Conservation (phyloP, 2,329 filamentous ascomycete species). For the Aspergillus brunneoviolaceus region DNA sequence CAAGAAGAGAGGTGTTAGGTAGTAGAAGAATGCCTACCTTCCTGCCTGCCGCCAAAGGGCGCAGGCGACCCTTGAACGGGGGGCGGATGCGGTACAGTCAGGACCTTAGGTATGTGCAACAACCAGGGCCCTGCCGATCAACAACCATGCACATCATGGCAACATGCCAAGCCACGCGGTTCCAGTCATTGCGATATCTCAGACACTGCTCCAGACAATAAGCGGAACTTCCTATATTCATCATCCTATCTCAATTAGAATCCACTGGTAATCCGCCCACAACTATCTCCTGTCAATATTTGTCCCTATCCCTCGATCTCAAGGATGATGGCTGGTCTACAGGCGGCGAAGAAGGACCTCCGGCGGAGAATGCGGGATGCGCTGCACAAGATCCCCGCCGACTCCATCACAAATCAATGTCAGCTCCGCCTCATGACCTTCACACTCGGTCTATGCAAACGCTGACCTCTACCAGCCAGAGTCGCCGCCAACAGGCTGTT, state of each 20-base stretch:
- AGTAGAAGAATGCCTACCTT: constrained; percentile 5
- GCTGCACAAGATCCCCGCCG: constrained; percentile 61
- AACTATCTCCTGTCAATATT: not conserved
- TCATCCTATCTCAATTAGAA: not conserved
- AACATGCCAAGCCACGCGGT: constrained; percentile 18
- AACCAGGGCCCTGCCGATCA: constrained; percentile 13
- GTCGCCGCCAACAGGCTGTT: constrained; percentile 65
- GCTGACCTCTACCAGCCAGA: constrained; percentile 54
- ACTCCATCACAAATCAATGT: constrained; percentile 70
- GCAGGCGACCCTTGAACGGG: constrained; percentile 13
- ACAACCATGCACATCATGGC: constrained; percentile 9
- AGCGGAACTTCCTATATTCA: not conserved
- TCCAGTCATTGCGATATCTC: not conserved
- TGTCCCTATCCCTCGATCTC: not conserved
- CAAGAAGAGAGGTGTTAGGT: constrained; percentile 1
- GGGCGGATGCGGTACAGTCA: not conserved
- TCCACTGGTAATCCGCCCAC: not conserved
- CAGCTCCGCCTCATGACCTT: constrained; percentile 34
- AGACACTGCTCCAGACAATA: not conserved
- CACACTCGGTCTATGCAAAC: constrained; percentile 6
- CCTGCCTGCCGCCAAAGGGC: constrained; percentile 11
- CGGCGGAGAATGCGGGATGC: constrained; percentile 67
- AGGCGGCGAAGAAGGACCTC: constrained; percentile 72
- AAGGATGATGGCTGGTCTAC: constrained; percentile 56
- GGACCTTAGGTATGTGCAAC: constrained; percentile 9